A percentile compares a stretch with the other conserved stretches of the same genome.
Conservation (phyloP, 83 land plant species). For the Larix sibirica region DNA sequence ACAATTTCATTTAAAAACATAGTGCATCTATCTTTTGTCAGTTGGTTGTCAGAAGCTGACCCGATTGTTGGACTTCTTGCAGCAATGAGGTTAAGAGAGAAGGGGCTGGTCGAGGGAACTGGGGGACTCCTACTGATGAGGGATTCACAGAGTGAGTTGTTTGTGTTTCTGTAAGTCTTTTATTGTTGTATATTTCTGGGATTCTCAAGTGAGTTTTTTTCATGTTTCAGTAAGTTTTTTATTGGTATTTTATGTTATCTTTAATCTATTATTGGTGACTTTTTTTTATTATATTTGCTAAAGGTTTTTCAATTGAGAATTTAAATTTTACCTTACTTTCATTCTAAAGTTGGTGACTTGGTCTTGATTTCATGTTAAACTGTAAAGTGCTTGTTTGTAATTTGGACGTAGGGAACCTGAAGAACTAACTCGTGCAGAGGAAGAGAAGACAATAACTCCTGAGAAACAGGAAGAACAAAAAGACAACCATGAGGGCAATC, state of each 20-base stretch:
- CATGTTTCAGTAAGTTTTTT: not conserved
- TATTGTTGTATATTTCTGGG: not conserved
- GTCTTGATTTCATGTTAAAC: not conserved
- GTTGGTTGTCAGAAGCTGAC: not conserved
- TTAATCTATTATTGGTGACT: not conserved
- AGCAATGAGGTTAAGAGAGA: conserved; percentile 63
- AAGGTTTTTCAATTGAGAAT: too few relatives aligned
- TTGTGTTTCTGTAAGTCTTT: not conserved
- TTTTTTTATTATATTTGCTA: not conserved
- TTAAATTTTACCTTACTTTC: not conserved
- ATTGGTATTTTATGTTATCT: too few relatives aligned
- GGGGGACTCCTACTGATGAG: conserved; percentile 64
- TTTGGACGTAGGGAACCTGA: conserved; percentile 36
- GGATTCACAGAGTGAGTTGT: conserved; percentile 21
- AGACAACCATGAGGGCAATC: not conserved
- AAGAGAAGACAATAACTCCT: conserved; percentile 22
- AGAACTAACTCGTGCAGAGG: conserved; percentile 18
- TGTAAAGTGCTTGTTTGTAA: not conserved
- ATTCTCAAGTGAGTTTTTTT: too few relatives aligned
- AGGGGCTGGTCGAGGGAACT: conserved; percentile 67
- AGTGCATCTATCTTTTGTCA: not conserved
- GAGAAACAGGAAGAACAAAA: conserved; percentile 5
- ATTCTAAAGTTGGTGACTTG: not conserved
- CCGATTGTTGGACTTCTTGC: not conserved
- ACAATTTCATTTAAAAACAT: not conserved